Evolutionary conservation across 2,329 filamentous ascomycete genomes (phyloP), one percentile per base, ranked within the genome.

Genomic region (Rhynchosporium secalis): DNA sequence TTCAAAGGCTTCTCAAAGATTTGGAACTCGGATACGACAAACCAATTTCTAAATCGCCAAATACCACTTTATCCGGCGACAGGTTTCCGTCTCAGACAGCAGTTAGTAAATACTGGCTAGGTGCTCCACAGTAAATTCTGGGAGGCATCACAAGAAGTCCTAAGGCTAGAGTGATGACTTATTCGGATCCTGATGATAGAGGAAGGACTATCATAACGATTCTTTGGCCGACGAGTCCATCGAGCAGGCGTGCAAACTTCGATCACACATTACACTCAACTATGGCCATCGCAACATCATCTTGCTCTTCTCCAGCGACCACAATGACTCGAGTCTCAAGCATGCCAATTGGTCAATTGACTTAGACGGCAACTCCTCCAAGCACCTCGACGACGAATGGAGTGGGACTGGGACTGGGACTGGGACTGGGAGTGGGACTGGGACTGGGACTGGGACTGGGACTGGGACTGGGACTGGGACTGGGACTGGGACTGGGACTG

Each of bases 61-160:
- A 13, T 15, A 26, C 47, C 3, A 68, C 66, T 8, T 40, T 66
- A 20, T 51, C 49, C 9, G 46, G 46, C 15, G 77, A 79, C 63
- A 64, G 68, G 29, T 75, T 70, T 33, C 73, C 72, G 3, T 71
- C 75, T 33, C 66, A 76, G 64, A 75, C 76, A 33, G 77, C 74
- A 28, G 73, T 78, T 12, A 77, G 75, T 60, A 67, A 77, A 40
- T 80, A 80, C 63, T 79, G 76, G 66, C 79, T 77, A 2, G 69
- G 74, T 1, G 73, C 67, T 31, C 74, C 69, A 1, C 63, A 62
- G 7, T 75, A 76, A 60, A 78, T 77, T 0, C 74, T 76, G 0
- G 79, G 79, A 12, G 55, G 66, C 12, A 78, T 81, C 58, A 79
- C 77, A 13, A 77, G 78, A n/a, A 74, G 72, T 45, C 76, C 76